These are phyloP conservation scores for Colletotrichum paranaense DNA, from an alignment of 2,329 filamentous ascomycete species.

Conservation along the genomic window DNA sequence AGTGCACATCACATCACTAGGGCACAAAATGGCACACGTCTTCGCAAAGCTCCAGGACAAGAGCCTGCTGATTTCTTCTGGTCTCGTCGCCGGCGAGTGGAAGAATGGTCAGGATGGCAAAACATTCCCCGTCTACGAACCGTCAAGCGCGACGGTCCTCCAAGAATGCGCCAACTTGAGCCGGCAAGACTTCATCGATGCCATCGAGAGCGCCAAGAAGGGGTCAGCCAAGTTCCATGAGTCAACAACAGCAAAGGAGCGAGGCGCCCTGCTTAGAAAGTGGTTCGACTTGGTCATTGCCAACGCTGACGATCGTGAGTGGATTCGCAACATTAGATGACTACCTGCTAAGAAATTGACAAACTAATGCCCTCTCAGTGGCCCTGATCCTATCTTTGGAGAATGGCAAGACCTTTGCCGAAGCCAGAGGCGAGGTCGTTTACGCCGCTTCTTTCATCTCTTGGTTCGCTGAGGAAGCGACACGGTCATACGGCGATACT, in stretches of 20 bases:
- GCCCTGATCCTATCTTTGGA: slow-evolving; percentile 55
- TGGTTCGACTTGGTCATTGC: slow-evolving; percentile 50
- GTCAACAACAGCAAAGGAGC: slow-evolving; percentile 48
- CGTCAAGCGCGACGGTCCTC: slow-evolving; percentile 61
- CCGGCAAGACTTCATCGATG: slow-evolving; percentile 40
- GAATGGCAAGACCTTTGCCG: slow-evolving; percentile 67
- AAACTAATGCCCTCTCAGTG: slow-evolving; percentile 30
- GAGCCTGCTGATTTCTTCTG: not conserved
- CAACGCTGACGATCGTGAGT: slow-evolving; percentile 44
- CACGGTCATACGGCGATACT: slow-evolving; percentile 66
- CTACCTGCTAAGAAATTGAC: too few species aligned
- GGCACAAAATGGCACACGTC: not conserved
- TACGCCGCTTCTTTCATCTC: slow-evolving; percentile 65
- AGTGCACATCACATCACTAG: not conserved
- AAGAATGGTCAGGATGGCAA: slow-evolving; percentile 56
- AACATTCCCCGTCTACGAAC: slow-evolving; percentile 65
- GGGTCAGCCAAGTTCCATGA: slow-evolving; percentile 50
- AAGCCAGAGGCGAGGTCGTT: slow-evolving; percentile 65
- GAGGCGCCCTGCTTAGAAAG: slow-evolving; percentile 46
- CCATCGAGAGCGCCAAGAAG: slow-evolving; percentile 51
- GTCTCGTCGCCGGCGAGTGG: slow-evolving; percentile 57
- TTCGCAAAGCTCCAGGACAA: slow-evolving; percentile 18
- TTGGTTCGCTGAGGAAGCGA: slow-evolving; percentile 67
- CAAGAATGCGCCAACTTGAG: slow-evolving; percentile 60
- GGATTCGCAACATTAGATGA: too few species aligned